These are phyloP conservation scores for Blastobotrys arbuscula DNA, from an alignment of 1,139 yeast species.

Conservation along the genomic window DNA sequence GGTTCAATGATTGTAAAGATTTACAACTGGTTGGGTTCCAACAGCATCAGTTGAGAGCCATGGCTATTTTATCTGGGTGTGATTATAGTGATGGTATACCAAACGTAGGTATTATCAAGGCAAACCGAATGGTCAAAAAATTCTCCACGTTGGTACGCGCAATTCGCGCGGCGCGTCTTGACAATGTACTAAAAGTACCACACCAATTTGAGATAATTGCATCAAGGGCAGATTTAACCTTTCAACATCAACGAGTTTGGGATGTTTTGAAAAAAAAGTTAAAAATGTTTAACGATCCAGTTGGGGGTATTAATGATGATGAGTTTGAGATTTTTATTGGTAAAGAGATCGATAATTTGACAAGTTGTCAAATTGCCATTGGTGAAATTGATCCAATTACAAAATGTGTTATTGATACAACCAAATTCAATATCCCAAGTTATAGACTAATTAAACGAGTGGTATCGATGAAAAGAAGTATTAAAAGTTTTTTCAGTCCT, in stretches of 20 bases:
- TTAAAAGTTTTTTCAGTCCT: conserved; percentile 14
- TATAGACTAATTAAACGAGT: background rate
- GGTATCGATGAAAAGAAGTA: conserved; percentile 1
- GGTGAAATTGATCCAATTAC: conserved; percentile 68
- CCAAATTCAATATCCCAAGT: background rate
- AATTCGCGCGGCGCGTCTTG: conserved; percentile 52
- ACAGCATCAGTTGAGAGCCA: conserved; percentile 57
- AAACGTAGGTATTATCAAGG: conserved; percentile 75
- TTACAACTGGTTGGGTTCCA: conserved; percentile 42
- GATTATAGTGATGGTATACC: conserved; percentile 88
- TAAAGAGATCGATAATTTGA: conserved; percentile 36
- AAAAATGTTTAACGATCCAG: conserved; percentile 55
- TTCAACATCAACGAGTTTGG: conserved; percentile 80
- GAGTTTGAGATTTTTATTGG: conserved; percentile 63
- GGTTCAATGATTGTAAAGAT: conserved; percentile 35
- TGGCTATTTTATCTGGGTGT: conserved; percentile 91
- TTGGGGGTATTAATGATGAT: conserved; percentile 30
- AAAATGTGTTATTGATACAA: conserved; percentile 31
- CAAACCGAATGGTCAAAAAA: conserved; percentile 55
- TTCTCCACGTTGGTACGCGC: conserved; percentile 50
- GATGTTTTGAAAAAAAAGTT: conserved; percentile 51
- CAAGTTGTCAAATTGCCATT: conserved; percentile 52
- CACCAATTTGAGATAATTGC: conserved; percentile 55
- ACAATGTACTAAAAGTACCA: conserved; percentile 57
- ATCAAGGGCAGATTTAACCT: conserved; percentile 67